phyloP scores from a whole-genome alignment of 352 stramenopile genomes.

The Pythium coloratum region DNA sequence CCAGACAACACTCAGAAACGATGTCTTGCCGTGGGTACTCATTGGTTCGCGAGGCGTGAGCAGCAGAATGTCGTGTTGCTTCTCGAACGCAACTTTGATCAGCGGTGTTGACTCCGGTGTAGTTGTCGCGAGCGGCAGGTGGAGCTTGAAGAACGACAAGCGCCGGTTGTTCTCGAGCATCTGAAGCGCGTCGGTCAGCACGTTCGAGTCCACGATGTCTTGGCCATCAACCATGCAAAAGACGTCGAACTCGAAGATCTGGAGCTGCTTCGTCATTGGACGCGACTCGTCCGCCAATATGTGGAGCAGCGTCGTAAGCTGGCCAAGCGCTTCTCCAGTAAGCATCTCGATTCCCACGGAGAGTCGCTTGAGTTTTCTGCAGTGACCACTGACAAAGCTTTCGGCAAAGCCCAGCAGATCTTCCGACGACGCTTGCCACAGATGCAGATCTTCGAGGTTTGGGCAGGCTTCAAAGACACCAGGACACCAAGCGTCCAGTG shows the following conservation, averaged over 20 bases:
- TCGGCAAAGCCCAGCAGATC: neutral
- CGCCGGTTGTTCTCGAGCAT: conserved; percentile 7
- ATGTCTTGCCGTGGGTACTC: neutral
- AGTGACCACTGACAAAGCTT: neutral
- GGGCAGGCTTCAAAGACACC: neutral
- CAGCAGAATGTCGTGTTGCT: conserved; percentile 5
- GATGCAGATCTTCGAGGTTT: neutral
- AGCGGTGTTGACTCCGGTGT: neutral
- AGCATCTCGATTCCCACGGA: conserved; percentile 1
- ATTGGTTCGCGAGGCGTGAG: neutral
- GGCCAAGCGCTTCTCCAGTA: neutral
- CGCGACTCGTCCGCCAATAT: neutral
- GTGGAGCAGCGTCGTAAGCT: neutral
- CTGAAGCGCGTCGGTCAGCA: neutral
- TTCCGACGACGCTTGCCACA: neutral
- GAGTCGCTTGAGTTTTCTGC: neutral
- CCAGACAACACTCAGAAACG: conserved; percentile 5
- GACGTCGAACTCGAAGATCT: conserved; percentile 1
- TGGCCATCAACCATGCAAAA: neutral
- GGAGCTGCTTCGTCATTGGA: conserved; percentile 1
- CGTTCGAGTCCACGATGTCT: conserved; percentile 6
- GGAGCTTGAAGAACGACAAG: neutral
- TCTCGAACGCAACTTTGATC: neutral
- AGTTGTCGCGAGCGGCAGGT: neutral
- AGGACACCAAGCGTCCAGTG: neutral